Base-by-base conservation (phyloP, 2,329 filamentous ascomycete genomes). In the Triangularia setosa region DNA sequence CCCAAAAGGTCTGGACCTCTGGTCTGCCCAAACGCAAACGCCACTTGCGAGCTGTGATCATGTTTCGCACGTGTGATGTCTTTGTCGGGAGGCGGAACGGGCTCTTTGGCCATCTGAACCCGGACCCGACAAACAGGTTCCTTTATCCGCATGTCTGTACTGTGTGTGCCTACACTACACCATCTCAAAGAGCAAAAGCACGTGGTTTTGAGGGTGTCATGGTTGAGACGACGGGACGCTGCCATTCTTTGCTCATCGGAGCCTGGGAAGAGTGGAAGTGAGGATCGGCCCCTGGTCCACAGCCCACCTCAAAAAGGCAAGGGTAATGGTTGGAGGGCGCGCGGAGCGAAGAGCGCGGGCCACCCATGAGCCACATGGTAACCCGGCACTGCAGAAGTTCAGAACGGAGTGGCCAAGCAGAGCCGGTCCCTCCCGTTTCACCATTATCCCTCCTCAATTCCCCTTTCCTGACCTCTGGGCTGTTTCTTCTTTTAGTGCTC, bases 201-300 rank as follows among this genome's bases (percentile, higher is more conserved):
- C 55, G 33, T 58, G 55, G 55, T 16, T 30, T 18, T 11, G 24
- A 30, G 55, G 55, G 21, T 35, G 55, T 28, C 8, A 11, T 23
- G 28, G 21, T 58, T 58, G 28, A 58, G 55, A 33, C 40, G 54
- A 57, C 21, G 25, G 44, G n/a, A 53, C 3, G 16, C 44, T 18
- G 16, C 44, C 2, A 54, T 28, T 28, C 24, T 44, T 58, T 52
- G 44, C 44, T 24, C 52, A n/a, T 24, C 2, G 52, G 52, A 27
- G 12, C 9, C 16, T 16, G 21, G 52, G 25, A 25, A 4, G 21
- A 18, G 35, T 58, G 58, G 58, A 60, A 60, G 58, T 60, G 58
- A 60, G n/a, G 58, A 60, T 60, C 58, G 30, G 25, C 18, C 40
- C 58, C 16, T 44, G 58, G 48, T 25, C 58, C 58, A 60, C 58